A percentile compares a stretch with the other conserved stretches of the same genome.
These are phyloP conservation scores for Sclerotiophoma versabilis DNA, from an alignment of 2,329 filamentous ascomycete species.

Conservation along the genomic window DNA sequence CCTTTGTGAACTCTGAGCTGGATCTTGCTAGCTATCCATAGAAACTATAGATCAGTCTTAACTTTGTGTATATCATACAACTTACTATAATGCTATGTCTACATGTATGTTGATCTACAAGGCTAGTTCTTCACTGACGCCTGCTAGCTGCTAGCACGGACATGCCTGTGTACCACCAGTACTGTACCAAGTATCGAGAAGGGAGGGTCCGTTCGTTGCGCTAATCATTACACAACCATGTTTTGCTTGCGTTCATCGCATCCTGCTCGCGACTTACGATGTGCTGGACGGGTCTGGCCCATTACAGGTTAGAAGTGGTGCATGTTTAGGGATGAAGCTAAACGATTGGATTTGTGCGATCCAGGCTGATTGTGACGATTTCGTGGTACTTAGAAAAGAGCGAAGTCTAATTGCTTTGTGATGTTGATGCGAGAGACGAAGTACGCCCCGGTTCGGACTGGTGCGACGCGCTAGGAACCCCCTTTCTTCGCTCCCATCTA, in stretches of 20 bases:
- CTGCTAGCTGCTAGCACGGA: too few relatives aligned
- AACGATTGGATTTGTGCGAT: neutral
- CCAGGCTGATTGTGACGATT: neutral
- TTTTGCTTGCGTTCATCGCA: constrained; percentile 29
- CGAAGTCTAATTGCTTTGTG: neutral
- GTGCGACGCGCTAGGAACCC: neutral
- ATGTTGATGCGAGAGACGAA: constrained; percentile 17
- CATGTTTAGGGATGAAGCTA: neutral
- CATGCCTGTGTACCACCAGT: too few relatives aligned
- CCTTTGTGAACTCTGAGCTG: too few relatives aligned
- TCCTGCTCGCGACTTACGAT: constrained; percentile 27
- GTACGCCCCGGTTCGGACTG: constrained; percentile 12
- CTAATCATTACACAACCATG: too few relatives aligned
- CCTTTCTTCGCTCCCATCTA: neutral
- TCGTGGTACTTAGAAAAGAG: neutral
- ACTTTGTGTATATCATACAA: too few relatives aligned
- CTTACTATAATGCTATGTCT: too few relatives aligned
- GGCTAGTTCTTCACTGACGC: too few relatives aligned
- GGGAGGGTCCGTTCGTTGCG: too few relatives aligned
- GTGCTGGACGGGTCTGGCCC: constrained; percentile 21
- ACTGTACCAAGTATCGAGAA: too few relatives aligned
- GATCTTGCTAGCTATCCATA: too few relatives aligned
- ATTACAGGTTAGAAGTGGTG: constrained; percentile 3
- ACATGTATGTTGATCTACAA: too few relatives aligned
- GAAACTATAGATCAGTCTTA: too few relatives aligned